Conservation (phyloP, 495 filamentous ascomycete genomes). For the Daldinia bambusicola region DNA sequence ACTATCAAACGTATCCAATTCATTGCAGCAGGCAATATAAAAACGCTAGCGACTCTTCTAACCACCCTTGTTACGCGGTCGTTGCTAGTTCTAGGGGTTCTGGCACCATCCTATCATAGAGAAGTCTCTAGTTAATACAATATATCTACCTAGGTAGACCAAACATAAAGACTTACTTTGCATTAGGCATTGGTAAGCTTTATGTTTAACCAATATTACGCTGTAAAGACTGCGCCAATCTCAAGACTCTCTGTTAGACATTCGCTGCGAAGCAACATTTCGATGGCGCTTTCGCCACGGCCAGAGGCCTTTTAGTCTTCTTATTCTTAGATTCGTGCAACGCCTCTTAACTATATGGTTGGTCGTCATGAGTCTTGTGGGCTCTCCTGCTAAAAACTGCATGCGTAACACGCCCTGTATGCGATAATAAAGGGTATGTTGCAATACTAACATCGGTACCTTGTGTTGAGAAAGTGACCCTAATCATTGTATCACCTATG, state of each 20-base stretch:
- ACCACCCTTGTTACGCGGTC: background rate
- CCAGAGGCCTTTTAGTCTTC: background rate
- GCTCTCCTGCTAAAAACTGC: background rate
- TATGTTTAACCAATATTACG: background rate
- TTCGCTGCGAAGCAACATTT: background rate
- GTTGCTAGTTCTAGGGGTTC: background rate
- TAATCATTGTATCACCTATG: too few species aligned
- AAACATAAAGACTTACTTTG: background rate
- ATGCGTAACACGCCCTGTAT: background rate
- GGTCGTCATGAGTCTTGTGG: background rate
- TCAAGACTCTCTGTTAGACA: too few species aligned
- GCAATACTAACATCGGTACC: background rate
- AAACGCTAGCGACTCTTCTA: background rate
- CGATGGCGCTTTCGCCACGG: background rate
- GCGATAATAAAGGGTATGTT: background rate
- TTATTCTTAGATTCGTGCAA: background rate
- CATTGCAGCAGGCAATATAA: background rate
- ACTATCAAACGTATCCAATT: background rate
- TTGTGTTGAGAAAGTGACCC: too few species aligned
- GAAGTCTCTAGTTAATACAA: too few species aligned
- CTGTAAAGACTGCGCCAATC: background rate
- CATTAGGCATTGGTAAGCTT: background rate
- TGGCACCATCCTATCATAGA: background rate
- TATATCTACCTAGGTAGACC: too few species aligned
- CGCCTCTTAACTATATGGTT: background rate